Evolutionary conservation across 768 basidiomycete species (phyloP), one percentile per base, ranked within the genome.

Genomic region (Sutorius australiensis): DNA sequence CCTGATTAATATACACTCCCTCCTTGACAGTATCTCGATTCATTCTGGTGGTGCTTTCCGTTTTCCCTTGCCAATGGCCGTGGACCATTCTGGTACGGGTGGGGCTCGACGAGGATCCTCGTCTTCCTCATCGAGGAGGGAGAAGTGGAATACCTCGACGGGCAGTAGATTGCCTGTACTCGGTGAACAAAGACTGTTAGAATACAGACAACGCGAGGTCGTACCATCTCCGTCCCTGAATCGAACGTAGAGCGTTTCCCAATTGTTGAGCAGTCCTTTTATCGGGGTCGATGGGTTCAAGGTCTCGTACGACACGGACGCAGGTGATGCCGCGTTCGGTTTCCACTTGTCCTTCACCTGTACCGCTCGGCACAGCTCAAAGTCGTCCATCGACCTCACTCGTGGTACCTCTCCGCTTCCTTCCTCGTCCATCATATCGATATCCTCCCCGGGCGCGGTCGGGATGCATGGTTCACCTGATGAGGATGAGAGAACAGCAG

Each of bases 231-330:
- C 67, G 62, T 86, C 79, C 58, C 75, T 80, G 58, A 89, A 89
- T 62, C 82, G 85, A 32, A 92, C 62, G 60, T 81, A 89, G 17
- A 91, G 55, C 13, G 69, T 70, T 37, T 89, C 89, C 84, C 87
- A 92, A 48, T 81, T 82, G 2, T 66, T 63, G 46, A 88, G 68
- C 4, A 75, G 70, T 47, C 75, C 77, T 39, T 81, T 81, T 40
- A 81, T 74, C 41, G 80, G 60, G 43, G 65, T 66, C 55, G 66
- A 74, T 19, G 63, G 60, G 14, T 73, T 66, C 48, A 91, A 64
- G 2, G 74, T 63, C 48, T 83, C 81, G 65, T 83, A 89, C 19
- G 57, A 53, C 38, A 47, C 38, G 46, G 72, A 65, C 14, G 47
- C 10, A 34, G 58, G 54, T 17, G 46, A 50, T 2, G 53, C 42